Evolutionary conservation across 2,329 filamentous ascomycete genomes (phyloP), one percentile per base, ranked within the genome.

Genomic region (Xylaria arbuscula): DNA sequence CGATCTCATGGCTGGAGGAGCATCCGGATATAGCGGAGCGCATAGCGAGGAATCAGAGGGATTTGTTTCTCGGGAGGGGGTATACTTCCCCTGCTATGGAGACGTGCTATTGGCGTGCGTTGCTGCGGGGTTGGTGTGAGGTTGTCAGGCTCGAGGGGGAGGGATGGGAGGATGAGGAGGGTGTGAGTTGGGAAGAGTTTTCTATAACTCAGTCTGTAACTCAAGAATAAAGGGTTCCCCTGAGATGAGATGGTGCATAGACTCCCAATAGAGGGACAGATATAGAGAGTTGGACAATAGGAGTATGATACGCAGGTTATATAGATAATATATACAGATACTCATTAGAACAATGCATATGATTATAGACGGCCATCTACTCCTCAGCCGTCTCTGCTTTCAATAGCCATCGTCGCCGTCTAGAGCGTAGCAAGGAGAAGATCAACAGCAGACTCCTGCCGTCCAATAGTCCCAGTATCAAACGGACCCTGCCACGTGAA

Each of bases 401-500:
- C n/a, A 22, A 53, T 32, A 61, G 13, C 28, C 19, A 13, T 28
- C 9, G 6, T 2, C 22, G 9, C 34, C 9, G 3, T 5, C 55
- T 68, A 68, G 7, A 70, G 71, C 40, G 85, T 85, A 40, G 85
- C 87, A 58, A 89, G 80, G 59, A 90, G 76, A 22, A 84, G 83
- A 76, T 89, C 85, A 73, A 89, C 79, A 0, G 84, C 87, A 1
- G 83, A 84, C 64, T 81, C 83, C 64, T 89, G 87, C 17, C 83
- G 85, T 13, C 84, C 83, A 5, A 87, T 83, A 2, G 83, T 81
- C 24, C 78, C 76, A 1, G 69, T 72, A 17, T 77, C 73, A 36
- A 83, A 83, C 0, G 87, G 85, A 0, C 86, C 87, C 36, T 83
- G 82, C 87, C 87, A 90, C 28, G 82, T 75, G 3, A 87, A 76